Base-by-base conservation (phyloP, 75 land plant genomes). In the Sequoia sempervirens region DNA sequence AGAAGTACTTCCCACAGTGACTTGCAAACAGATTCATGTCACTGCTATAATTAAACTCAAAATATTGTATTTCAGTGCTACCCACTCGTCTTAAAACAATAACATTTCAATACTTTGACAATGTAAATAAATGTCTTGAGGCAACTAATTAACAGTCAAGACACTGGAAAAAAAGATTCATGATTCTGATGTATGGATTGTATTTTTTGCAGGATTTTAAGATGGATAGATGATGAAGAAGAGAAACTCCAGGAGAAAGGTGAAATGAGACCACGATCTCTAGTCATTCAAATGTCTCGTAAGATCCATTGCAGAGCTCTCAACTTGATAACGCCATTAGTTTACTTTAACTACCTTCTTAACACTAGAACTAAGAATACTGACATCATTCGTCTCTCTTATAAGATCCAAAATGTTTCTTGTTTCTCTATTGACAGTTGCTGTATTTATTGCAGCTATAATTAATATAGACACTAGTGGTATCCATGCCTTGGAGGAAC, bases 231-330 rank as follows among this genome's bases (percentile, higher is more conserved):
- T n/a, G 97, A 95, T 47, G 95, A 96, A 83, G 93, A 89, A 52
- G 95, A 94, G 69, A 37, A 81, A 1, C 5, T 89, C 13, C 85
- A 88, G 73, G 73, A 28, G 45, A 70, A 78, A 11, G 72, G 83
- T 34, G 85, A 84, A 47, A 87, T 91, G 20, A 74, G 83, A 82
- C 82, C 94, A 2, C 91, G 94, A 76, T 92, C 47, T 82, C 83
- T 94, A 81, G 92, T 97, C 6, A 86, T 97, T 73, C 96, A 95
- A 45, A 88, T 95, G 95, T 91, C 99, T 11, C 93, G 99, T 97
- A 91, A 95, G 96, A 79, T 23, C 37, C 75, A 72, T 72, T 72
- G 84, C 6, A 40, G 53, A 18, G 26, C 47, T 10, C 47, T 30
- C 64, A 37, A 92, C 81, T 90, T 90, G 7, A 84, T 2, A 47